Evolutionary conservation across 2,329 filamentous ascomycete genomes (phyloP), one percentile per base, ranked within the genome.

Genomic region (Cordyceps javanica): DNA sequence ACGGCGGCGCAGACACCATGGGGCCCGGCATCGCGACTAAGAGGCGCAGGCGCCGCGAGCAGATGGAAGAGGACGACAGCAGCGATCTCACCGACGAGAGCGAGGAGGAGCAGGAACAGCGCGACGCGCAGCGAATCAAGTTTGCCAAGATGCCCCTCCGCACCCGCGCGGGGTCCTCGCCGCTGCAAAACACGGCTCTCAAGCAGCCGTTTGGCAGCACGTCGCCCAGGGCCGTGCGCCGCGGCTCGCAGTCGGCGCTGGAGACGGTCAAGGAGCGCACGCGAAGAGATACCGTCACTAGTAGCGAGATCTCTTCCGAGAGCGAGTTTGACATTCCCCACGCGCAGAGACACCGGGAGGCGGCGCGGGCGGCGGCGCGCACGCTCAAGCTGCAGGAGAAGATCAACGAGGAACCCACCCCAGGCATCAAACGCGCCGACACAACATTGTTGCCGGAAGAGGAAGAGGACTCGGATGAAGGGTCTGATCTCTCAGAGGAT

Each of bases 111-210:
- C 78, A 82, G 1, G 87, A 90, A 58, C 81, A 85, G 61, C 86
- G 90, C 56, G 88, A 89, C 45, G 88, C 88, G 2, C 90, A 95
- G 69, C 90, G 95, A 70, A 96, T 97, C 70, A 92, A 93, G 68
- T 99, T 99, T 72, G 86, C 89, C 50, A 97, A 97, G 73, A 93
- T 97, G 90, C 93, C 94, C 1, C 82, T 96, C 44, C 84, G 92
- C 30, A 86, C 85, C 63, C 86, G 93, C 57, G 90, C 92, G 26
- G 93, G 90, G 11, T 97, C 92, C 0, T 97, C 93, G 49, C 93
- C 93, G 3, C 86, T 89, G 38, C 86, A 90, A 63, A 83, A 81
- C 14, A 86, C 85, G 16, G 83, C 81, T 59, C 72, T 84, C 26
- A 78, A 79, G 45, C 85, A 87, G 60, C 77, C 80, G 3, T 74